Conservation (phyloP, 108 stramenopile genomes). For the Skeletonema marinoi region DNA sequence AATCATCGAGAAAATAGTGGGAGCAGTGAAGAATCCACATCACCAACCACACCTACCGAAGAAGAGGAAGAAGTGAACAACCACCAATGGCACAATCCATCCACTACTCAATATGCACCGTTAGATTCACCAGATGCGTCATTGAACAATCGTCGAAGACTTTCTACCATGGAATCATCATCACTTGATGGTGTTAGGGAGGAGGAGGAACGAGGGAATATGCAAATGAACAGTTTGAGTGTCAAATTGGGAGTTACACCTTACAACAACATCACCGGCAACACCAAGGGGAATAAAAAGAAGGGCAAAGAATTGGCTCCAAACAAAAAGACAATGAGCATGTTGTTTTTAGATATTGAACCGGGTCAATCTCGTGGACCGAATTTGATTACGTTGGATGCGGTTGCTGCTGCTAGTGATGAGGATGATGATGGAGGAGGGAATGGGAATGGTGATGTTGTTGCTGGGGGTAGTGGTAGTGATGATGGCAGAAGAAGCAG, state of each 20-base stretch:
- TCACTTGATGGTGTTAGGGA: background rate
- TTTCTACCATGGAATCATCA: background rate
- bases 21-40: too few relatives aligned
- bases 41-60: background rate
- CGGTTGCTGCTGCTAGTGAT: conserved; percentile 14
- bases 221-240: background rate
- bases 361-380: conserved; percentile 39
- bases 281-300: background rate
- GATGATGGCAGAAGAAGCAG: background rate
- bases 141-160: background rate
- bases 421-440: background rate
- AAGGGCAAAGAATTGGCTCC: background rate
- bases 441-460: background rate
- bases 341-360: conserved; percentile 40
- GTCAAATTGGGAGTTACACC: background rate
- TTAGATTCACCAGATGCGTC: background rate
- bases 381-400: conserved; percentile 25
- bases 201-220: background rate
- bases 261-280: background rate
- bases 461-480: background rate
- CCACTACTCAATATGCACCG: background rate
- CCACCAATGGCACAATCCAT: background rate
- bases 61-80: background rate
- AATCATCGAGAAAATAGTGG: background rate
- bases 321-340: conserved; percentile 35